Evolutionary conservation across 768 basidiomycete genomes (phyloP).

Genomic region (Pleurotus citrinopileatus): DNA sequence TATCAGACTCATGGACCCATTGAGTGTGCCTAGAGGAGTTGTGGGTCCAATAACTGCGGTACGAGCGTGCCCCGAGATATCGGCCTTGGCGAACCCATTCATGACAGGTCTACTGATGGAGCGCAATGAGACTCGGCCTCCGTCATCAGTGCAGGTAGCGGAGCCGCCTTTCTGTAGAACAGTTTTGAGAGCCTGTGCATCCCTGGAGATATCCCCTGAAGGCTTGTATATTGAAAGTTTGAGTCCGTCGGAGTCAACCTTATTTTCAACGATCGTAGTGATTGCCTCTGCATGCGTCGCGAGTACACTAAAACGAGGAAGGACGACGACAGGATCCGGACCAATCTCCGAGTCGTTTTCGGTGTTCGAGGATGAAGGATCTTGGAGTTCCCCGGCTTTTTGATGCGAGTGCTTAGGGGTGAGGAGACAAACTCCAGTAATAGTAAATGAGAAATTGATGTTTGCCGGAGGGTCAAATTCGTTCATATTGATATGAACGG

Average conservation of each 20-base stretch:
- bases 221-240: constrained; percentile 64
- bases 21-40: neutral
- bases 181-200: constrained; percentile 61
- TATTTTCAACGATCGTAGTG: constrained; percentile 58
- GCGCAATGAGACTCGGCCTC: constrained; percentile 56
- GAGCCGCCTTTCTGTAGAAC: constrained; percentile 59
- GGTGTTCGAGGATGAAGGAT: constrained; percentile 18
- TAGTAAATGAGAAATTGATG: constrained; percentile 61
- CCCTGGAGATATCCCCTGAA: constrained; percentile 48
- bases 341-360: constrained; percentile 22
- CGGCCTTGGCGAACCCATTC: constrained; percentile 19
- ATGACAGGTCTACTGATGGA: constrained; percentile 23
- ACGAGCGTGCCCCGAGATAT: constrained; percentile 11
- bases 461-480: constrained; percentile 65
- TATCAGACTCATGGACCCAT: constrained; percentile 1
- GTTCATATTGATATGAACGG: constrained; percentile 78
- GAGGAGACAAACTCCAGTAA: constrained; percentile 65
- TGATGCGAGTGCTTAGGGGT: constrained; percentile 32
- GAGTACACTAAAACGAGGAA: constrained; percentile 70
- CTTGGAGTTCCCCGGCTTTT: neutral
- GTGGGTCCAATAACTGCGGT: neutral
- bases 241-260: constrained; percentile 37
- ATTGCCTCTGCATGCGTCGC: constrained; percentile 63
- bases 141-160: constrained; percentile 60
- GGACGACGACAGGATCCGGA: constrained; percentile 43